Evolutionary conservation across 2,329 filamentous ascomycete genomes (phyloP), one percentile per base, ranked within the genome.

Genomic region (Epichloe hybrida): DNA sequence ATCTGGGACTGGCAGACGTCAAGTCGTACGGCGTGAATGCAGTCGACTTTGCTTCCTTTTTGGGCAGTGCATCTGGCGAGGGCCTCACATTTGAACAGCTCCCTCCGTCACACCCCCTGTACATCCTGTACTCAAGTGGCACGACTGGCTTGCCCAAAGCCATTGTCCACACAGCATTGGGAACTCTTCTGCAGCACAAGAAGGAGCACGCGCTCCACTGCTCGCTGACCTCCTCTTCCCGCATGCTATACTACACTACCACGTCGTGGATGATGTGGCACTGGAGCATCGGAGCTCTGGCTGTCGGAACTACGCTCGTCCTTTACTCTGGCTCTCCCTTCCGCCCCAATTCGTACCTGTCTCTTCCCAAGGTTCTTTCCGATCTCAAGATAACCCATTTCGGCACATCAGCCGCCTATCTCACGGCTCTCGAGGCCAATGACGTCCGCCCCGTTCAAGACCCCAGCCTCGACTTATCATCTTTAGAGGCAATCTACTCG

Each of bases 231-330:
- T 76, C 83, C 0, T 71, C 74, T 2, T 87, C 89, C 41, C 78
- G 84, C 20, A 75, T 96, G 62, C 86, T 96, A 66, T 96, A 96
- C 71, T 96, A 90, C 70, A 95, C 89, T 1, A 96, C 90, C 3
- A 89, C 85, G 11, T 94, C 88, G 0, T 96, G 90, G 93, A 97
- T 98, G 90, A 97, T 97, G 91, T 96, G 90, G 89, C 91, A 97
- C 65, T 97, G 91, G 90, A 83, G 90, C 40, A 79, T 96, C 20
- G 91, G 88, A 1, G 88, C 84, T 5, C 80, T 97, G 4, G 86
- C 90, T 9, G 83, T 81, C 34, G 91, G 91, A 49, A 79, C 86
- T 11, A 91, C 88, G 0, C 72, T 97, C 12, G 76, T 97, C 20
- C 75, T 97, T 4, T 98, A 96, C 67, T 88, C 95, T 49, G 93